Base-by-base conservation (phyloP, 225 moss, liverwort and hornwort genomes). In the Bryoerythrophyllum caledonicum region DNA sequence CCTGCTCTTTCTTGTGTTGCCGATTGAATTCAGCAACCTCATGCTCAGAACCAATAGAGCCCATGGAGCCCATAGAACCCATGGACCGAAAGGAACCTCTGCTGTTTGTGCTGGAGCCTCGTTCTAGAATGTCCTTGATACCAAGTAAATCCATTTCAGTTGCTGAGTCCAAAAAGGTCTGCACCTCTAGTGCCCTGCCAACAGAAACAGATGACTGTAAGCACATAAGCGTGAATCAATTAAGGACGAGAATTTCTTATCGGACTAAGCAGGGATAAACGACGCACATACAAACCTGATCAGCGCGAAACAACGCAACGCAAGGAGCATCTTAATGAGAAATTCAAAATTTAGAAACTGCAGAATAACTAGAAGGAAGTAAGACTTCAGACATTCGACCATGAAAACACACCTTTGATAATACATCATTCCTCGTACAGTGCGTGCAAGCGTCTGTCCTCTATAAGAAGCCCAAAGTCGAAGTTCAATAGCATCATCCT, bases 351-450 rank as follows among this genome's bases (percentile, higher is more conserved):
- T 34, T 23, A 35, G 46, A 38, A 52, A 52, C 65, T 52, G 70
- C 46, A 49, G 25, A 52, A 40, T 58, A n/a, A 54, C 44, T 35
- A 69, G 10, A 15, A 62, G 38, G 23, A 55, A 46, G 65, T 40
- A 9, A 59, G 64, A 16, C 27, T 57, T 17, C 23, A 58, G 34
- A 46, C 62, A 54, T 46, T 77, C 73, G 63, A 68, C 46, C 28
- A 82, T 37, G 34, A 41, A 59, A 79, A 83, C 90, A 43, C 56
- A 94, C 95, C 95, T 88, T 76, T 88, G 83, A 53, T 96, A 91
- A 65, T 96, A 96, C 96, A 96, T 96, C 93, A 96, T 96, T 70
- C 96, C 96, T 77, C 96, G 87, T 35, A 96, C 93, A 80, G 96
- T 96, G 63, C 96, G 90, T 44, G 83, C 90, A 28, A 96, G 89